phyloP scores from a whole-genome alignment of 805 yeast genomes.

The Pichia scutulata region DNA sequence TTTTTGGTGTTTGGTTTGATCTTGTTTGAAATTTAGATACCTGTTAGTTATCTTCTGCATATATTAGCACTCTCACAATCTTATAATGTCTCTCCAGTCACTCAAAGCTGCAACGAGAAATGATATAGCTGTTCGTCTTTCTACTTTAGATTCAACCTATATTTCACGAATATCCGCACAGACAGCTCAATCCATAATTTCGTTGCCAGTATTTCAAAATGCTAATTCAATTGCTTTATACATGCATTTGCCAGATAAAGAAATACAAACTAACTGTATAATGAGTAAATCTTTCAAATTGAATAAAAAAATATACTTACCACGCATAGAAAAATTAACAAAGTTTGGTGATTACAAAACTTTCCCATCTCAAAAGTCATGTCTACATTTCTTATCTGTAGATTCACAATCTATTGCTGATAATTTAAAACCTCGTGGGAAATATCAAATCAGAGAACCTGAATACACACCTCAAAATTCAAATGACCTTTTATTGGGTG shows the following conservation, averaged over 20 bases:
- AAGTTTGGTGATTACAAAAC: constrained; percentile 23
- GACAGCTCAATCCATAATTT: constrained; percentile 1
- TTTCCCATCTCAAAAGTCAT: constrained; percentile 30
- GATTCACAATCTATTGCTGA: constrained; percentile 34
- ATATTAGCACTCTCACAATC: no score
- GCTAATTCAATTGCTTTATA: constrained; percentile 56
- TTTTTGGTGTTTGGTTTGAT: no score
- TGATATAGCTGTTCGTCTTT: constrained; percentile 1
- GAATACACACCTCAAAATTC: constrained; percentile 10
- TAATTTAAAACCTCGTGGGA: constrained; percentile 56
- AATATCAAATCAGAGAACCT: constrained; percentile 65
- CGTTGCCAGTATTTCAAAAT: constrained; percentile 28
- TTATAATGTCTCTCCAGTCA: background rate
- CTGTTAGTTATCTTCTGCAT: no score
- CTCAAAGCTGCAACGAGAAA: constrained; percentile 4
- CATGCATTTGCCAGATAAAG: constrained; percentile 70
- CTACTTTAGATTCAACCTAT: background rate
- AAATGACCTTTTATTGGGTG: constrained; percentile 18
- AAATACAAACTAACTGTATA: constrained; percentile 52
- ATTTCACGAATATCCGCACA: background rate
- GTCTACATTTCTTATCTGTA: constrained; percentile 52
- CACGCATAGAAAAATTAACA: constrained; percentile 32
- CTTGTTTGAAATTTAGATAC: no score
- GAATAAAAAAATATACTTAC: constrained; percentile 49
- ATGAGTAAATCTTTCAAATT: constrained; percentile 42